phyloP scores from a whole-genome alignment of 345 rosid species.

The Nasturtium officinale region DNA sequence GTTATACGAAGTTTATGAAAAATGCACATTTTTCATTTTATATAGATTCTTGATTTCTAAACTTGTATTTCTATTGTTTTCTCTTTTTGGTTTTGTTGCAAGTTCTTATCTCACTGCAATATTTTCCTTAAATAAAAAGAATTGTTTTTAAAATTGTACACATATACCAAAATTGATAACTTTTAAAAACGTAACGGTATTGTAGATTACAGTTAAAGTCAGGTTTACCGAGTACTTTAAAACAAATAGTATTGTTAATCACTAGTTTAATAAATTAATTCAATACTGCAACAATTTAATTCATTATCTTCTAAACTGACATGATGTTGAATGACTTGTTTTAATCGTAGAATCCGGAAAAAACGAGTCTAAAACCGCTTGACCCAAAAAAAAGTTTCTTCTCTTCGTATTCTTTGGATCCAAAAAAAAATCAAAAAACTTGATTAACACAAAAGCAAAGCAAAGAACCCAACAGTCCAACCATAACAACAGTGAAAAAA shows the following conservation, averaged over 20 bases:
- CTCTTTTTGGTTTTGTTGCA: too few relatives aligned
- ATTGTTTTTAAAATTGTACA: too few relatives aligned
- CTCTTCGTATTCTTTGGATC: constrained; percentile 16
- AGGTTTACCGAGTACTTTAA: not conserved
- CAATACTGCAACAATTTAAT: not conserved
- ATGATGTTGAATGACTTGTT: constrained; percentile 15
- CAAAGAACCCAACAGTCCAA: constrained; percentile 48
- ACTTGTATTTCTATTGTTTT: not conserved
- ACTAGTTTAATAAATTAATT: not conserved
- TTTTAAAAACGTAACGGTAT: not conserved
- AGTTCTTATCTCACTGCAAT: not conserved
- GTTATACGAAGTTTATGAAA: too few relatives aligned
- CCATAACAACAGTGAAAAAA: constrained; percentile 39
- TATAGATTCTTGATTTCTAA: not conserved
- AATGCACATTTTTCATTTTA: not conserved
- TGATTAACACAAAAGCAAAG: constrained; percentile 38
- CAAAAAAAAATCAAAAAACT: not conserved
- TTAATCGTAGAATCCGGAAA: too few relatives aligned
- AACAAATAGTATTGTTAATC: not conserved
- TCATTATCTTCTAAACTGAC: not conserved
- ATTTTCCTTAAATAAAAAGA: too few relatives aligned
- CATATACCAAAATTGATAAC: not conserved
- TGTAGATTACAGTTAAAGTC: not conserved
- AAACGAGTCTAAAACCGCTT: not conserved
- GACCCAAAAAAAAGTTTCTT: constrained; percentile 21